Evolutionary conservation across 192 early-diverging fungal genomes (phyloP), one percentile per base, ranked within the genome.

Genomic region (Coemansia sp.): DNA sequence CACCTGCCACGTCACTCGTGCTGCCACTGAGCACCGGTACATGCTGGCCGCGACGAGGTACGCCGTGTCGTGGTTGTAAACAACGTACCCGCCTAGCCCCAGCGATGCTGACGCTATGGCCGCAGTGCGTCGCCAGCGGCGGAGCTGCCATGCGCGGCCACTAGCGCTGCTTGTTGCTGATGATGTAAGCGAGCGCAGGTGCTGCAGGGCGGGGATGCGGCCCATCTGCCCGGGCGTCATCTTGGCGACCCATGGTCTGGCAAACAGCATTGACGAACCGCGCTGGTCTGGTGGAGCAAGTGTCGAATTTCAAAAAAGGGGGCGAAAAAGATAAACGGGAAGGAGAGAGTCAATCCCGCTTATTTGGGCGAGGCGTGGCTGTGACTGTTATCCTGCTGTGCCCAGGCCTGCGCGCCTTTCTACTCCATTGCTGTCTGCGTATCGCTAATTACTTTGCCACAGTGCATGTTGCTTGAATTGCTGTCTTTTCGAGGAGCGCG

Each of bases 11-110:
- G 80, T 75, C 6, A 63, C 76, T 8, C 54, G 70, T 9, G 75
- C 80, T 2, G 72, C 76, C 19, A 83, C 54, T 9, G 76, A 64
- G 66, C 76, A 66, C 42, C 80, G 64, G 29, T 62, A 25, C 40
- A 64, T 19, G 62, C 75, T 75, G 35, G 65, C 65, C 0, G 72
- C 71, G 17, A 74, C 72, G 25, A 83, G 65, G 39, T 74, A 74
- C 6, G 72, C 80, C 2, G 80, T 78, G 46, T 83, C 75, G 54
- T 78, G 71, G 68, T 83, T 70, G 58, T 76, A 73, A 0, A 69
- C 38, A 12, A 62, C 40, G 37, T 71, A 77, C 1, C 62, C 62
- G 8, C 70, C 67, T 0, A 54, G 27, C 4, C 62, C 75, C 7
- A 53, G 54, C 11, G 64, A 36, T 1, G 27, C 31, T 1, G 54